phyloP scores from a whole-genome alignment of 1,284 basidiomycete genomes.

The Rhodotorula sp. region DNA sequence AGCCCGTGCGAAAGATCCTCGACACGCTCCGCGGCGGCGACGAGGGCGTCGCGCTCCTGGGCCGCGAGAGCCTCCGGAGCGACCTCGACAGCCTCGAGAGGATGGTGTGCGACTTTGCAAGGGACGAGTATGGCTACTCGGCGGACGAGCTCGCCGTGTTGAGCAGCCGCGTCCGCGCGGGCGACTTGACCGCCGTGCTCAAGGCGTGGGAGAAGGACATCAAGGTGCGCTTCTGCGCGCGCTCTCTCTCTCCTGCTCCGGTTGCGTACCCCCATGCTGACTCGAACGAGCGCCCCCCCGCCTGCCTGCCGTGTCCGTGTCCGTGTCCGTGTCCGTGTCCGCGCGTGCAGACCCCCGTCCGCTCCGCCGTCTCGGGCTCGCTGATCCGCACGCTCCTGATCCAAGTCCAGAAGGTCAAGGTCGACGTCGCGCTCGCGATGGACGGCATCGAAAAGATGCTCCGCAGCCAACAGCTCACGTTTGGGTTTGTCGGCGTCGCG shows the following conservation, averaged over 20 bases:
- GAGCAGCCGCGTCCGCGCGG: constrained; percentile 67
- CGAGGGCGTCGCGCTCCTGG: constrained; percentile 63
- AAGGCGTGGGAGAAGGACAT: constrained; percentile 91
- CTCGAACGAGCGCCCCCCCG: not conserved
- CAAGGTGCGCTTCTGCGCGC: constrained; percentile 54
- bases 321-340: not conserved
- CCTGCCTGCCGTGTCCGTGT: not conserved
- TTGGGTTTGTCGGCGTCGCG: constrained; percentile 95
- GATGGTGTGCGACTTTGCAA: constrained; percentile 84
- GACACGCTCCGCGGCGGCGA: constrained; percentile 79
- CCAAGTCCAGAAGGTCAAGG: constrained; percentile 96
- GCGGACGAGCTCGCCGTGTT: constrained; percentile 66
- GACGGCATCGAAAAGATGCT: constrained; percentile 87
- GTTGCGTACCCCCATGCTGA: not conserved
- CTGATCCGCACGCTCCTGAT: constrained; percentile 85
- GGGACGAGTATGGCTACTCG: constrained; percentile 71
- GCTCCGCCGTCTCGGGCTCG: constrained; percentile 76
- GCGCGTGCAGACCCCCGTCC: constrained; percentile 63
- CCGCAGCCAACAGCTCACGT: constrained; percentile 92
- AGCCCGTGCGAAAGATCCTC: constrained; percentile 78
- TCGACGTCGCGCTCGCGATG: constrained; percentile 86
- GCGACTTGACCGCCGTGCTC: constrained; percentile 86
- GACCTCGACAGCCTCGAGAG: constrained; percentile 87
- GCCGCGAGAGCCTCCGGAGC: constrained; percentile 72
- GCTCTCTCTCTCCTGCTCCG: not conserved